Conservation (phyloP, 2,329 filamentous ascomycete genomes). For the Arthrobotrys conoides region DNA sequence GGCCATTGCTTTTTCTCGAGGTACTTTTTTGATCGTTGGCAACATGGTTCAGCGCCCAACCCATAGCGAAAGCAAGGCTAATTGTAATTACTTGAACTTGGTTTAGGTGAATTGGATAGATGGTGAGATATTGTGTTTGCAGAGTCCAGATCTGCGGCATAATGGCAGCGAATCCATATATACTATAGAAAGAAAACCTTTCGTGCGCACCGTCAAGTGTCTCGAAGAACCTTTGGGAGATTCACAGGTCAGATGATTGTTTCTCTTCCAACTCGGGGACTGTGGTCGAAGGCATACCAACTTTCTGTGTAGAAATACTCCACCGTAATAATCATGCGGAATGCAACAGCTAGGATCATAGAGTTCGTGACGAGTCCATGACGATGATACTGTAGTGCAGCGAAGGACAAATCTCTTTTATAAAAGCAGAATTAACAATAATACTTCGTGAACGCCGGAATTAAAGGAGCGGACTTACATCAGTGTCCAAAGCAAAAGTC, state of each 20-base stretch:
- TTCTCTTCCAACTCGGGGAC: not conserved
- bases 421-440: no score
- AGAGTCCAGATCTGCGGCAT: slow-evolving; percentile 70
- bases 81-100: slow-evolving; percentile 63
- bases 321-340: slow-evolving; percentile 69
- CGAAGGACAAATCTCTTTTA: slow-evolving; percentile 65
- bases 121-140: slow-evolving; percentile 70
- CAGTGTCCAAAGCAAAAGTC: not conserved
- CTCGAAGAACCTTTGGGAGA: slow-evolving; percentile 66
- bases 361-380: slow-evolving; percentile 68
- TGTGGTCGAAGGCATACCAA: not conserved
- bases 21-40: not conserved
- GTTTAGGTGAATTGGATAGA: slow-evolving; percentile 67
- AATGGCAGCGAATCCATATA: slow-evolving; percentile 69
- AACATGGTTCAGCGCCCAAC: slow-evolving; percentile 37
- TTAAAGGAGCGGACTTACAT: not conserved
- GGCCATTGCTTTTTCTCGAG: slow-evolving; percentile 64
- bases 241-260: slow-evolving; percentile 67
- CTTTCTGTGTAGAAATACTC: slow-evolving; percentile 70
- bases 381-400: slow-evolving; percentile 68
- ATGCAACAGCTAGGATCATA: slow-evolving; percentile 61
- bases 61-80: slow-evolving; percentile 62
- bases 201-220: slow-evolving; percentile 69
- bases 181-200: slow-evolving; percentile 68
- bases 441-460: no score